A percentile compares a stretch with the other conserved stretches of the same genome.
These are phyloP conservation scores for Fusarium nematophilum DNA, from an alignment of 2,329 filamentous ascomycete species.

Conservation along the genomic window DNA sequence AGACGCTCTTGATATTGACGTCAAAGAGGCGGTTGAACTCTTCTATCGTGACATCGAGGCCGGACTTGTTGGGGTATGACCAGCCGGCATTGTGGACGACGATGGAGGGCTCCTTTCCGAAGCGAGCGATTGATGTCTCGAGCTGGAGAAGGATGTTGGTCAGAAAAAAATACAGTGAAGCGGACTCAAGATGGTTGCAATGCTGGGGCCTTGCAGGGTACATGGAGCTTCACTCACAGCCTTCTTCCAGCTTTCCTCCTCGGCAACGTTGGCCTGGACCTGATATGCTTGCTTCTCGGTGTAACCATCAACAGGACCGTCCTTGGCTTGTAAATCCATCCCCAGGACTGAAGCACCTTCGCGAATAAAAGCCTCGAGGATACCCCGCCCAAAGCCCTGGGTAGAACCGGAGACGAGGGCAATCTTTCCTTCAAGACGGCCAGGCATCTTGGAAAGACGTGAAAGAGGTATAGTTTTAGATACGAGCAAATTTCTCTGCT, in stretches of 20 bases:
- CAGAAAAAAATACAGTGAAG: no score
- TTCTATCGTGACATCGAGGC: constrained; percentile 18
- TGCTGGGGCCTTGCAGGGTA: not conserved
- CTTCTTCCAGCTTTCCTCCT: constrained; percentile 29
- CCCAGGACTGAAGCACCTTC: constrained; percentile 19
- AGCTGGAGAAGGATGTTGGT: constrained; percentile 6
- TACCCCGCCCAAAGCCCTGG: constrained; percentile 24
- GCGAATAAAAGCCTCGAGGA: constrained; percentile 20
- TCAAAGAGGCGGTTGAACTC: constrained; percentile 19
- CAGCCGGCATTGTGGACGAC: constrained; percentile 28
- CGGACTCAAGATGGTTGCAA: no score
- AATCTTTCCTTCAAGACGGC: constrained; percentile 27
- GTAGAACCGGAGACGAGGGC: constrained; percentile 20
- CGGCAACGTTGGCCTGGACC: constrained; percentile 33
- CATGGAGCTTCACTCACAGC: constrained; percentile 19
- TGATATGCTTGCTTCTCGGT: constrained; percentile 31
- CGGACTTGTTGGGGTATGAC: constrained; percentile 26
- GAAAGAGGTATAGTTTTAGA: no score
- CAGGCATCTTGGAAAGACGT: constrained; percentile 23
- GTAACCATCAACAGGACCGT: constrained; percentile 26
- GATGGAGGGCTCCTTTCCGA: constrained; percentile 20
- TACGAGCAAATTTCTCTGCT: no score
- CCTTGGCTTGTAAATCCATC: constrained; percentile 16
- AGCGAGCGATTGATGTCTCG: constrained; percentile 17
- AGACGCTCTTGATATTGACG: constrained; percentile 26